Percentiles rank a stretch among this genome's conserved stretches.
These are phyloP conservation scores for Cardamine resedifolia DNA, from an alignment of 345 rosid genomes.

Conservation along the genomic window DNA sequence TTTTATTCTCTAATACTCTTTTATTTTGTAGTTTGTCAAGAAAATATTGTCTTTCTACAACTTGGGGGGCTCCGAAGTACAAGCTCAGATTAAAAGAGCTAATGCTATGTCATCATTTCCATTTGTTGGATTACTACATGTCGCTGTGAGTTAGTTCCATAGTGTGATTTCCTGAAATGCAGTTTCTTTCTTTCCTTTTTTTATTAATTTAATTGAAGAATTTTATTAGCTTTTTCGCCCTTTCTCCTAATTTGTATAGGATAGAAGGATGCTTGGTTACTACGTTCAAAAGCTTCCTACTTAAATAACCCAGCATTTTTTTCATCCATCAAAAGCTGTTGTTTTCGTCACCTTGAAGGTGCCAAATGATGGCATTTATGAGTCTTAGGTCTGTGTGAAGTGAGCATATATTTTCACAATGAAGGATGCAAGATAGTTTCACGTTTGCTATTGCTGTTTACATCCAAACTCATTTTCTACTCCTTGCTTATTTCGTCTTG, in stretches of 20 bases:
- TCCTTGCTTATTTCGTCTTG: background rate
- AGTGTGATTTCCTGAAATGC: background rate
- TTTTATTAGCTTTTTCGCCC: background rate
- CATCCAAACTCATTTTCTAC: slow-evolving; percentile 6
- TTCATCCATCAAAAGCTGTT: no score
- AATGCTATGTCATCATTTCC: slow-evolving; percentile 48
- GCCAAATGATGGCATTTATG: background rate
- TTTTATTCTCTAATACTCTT: slow-evolving; percentile 15
- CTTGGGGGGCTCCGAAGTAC: slow-evolving; percentile 33
- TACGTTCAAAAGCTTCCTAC: no score
- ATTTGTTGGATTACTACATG: slow-evolving; percentile 60
- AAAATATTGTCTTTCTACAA: slow-evolving; percentile 59
- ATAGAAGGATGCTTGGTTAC: no score
- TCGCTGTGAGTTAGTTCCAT: slow-evolving; percentile 63
- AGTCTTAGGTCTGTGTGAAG: background rate
- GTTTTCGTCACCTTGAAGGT: no score
- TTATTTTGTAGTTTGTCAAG: slow-evolving; percentile 54
- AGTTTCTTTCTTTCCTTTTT: background rate
- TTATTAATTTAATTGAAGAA: no score
- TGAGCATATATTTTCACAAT: slow-evolving; percentile 5
- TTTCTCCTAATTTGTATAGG: no score
- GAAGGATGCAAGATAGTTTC: background rate
- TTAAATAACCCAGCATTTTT: no score
- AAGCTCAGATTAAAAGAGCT: slow-evolving; percentile 27
- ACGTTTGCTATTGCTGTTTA: background rate